These are phyloP conservation scores for Xanthoconium separans DNA, from an alignment of 1,284 basidiomycete genomes.

Conservation along the genomic window DNA sequence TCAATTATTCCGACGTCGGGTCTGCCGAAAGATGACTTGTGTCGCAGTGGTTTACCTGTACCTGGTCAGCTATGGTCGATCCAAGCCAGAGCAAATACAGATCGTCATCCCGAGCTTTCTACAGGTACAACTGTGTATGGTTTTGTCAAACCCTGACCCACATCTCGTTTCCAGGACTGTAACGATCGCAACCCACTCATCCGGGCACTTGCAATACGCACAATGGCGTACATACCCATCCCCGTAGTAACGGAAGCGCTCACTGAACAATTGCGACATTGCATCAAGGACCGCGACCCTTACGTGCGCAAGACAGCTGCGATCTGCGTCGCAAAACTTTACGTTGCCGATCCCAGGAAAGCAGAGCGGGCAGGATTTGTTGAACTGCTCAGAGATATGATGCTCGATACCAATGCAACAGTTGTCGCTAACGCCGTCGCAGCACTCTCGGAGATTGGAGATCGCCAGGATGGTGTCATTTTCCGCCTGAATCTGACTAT, in stretches of 20 bases:
- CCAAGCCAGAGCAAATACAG: slow-evolving; percentile 86
- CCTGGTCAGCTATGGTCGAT: slow-evolving; percentile 88
- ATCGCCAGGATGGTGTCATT: slow-evolving; percentile 86
- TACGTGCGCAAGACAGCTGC: slow-evolving; percentile 97
- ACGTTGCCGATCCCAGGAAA: slow-evolving; percentile 79
- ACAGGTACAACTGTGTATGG: slow-evolving; percentile 51
- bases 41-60: slow-evolving; percentile 87
- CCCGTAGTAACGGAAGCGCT: slow-evolving; percentile 79
- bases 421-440: slow-evolving; percentile 96
- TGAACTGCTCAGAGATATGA: slow-evolving; percentile 80
- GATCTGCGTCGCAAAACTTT: slow-evolving; percentile 91
- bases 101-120: slow-evolving; percentile 88
- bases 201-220: slow-evolving; percentile 89
- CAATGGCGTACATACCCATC: slow-evolving; percentile 94
- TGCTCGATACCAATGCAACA: slow-evolving; percentile 92
- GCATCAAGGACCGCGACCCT: slow-evolving; percentile 86
- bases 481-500: slow-evolving; percentile 83
- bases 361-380: slow-evolving; percentile 87
- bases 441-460: slow-evolving; percentile 88
- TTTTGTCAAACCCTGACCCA: neutral
- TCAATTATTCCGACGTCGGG: neutral
- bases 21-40: slow-evolving; percentile 2
- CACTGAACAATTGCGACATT: slow-evolving; percentile 83
- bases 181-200: slow-evolving; percentile 91
- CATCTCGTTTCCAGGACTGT: slow-evolving; percentile 64